Conservation (phyloP, 192 early-diverging fungal species). For the Geranomyces michiganensis region DNA sequence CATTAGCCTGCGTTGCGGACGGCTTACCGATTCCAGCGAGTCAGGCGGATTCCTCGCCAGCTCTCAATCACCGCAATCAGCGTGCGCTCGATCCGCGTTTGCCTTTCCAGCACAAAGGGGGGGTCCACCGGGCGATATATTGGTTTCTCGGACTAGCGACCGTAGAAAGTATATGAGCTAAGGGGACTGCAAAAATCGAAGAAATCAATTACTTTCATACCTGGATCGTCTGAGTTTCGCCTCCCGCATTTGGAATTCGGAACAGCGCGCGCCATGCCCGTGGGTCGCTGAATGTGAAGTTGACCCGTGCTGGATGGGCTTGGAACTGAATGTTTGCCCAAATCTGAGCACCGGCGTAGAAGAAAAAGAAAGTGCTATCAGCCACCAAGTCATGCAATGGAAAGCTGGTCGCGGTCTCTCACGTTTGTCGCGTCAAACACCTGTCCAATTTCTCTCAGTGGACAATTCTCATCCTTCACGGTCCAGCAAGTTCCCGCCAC, state of each 20-base stretch:
- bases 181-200: background rate
- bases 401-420: constrained; percentile 6
- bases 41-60: constrained; percentile 50
- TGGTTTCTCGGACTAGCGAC: constrained; percentile 38
- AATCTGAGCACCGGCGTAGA: constrained; percentile 38
- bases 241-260: constrained; percentile 7
- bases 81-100: constrained; percentile 44
- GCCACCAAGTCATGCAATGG: background rate
- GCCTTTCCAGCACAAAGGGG: constrained; percentile 38
- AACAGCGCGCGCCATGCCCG: constrained; percentile 48
- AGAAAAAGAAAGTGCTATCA: background rate
- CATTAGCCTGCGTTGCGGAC: background rate
- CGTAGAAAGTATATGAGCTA: constrained; percentile 7
- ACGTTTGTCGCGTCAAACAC: constrained; percentile 58
- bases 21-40: constrained; percentile 59
- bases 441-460: constrained; percentile 48
- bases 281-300: constrained; percentile 39
- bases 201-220: constrained; percentile 18
- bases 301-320: constrained; percentile 42
- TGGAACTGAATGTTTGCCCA: constrained; percentile 57
- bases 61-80: constrained; percentile 49
- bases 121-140: constrained; percentile 38
- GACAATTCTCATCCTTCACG: constrained; percentile 41
- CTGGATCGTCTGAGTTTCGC: constrained; percentile 33
- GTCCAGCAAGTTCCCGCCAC: constrained; percentile 42